Base-by-base conservation (phyloP, 306 rosid genomes). In the Medicago ruthenica region DNA sequence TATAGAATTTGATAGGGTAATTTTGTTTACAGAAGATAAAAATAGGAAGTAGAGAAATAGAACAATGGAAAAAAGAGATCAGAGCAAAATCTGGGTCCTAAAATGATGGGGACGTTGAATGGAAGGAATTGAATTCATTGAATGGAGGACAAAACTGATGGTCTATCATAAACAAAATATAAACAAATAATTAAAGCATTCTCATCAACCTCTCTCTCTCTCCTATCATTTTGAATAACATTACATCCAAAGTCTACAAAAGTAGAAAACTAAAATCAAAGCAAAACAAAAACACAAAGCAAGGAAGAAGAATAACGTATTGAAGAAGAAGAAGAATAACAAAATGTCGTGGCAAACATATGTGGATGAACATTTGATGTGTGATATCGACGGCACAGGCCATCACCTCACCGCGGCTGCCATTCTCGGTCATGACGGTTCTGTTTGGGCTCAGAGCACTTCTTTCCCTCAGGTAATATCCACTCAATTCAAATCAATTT, bases 271-370 rank as follows among this genome's bases (percentile, higher is more conserved):
- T 3, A 40, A 39, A 39, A 17, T 3, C 8, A 39, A 62, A 12
- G 14, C 12, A 48, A 24, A 21, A 37, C 8, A 53, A 39, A 10
- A 34, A 1, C 70, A 37, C 70, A 3, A 8, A 9, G 10, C 15
- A 18, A 7, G 18, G 5, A 3, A 42, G 15, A 20, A 48, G 41
- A 8, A 2, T 10, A 42, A 42, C 48, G 12, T 10, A 10, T 42
- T 1, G 2, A 4, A 3, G 22, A 64, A 31, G 7, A 12, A 73
- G 5, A 39, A 77, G 39, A 51, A 21, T 7, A 57, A 34, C 7
- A 83, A 31, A 74, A 93, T 93, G 98, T 93, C 98, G 83, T 93
- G 97, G 98, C 97, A 93, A 81, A 80, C 98, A 1, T 93, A 93
- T 48, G 98, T 93, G 1, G 98, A 93, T 70, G 98, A 93, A 0